These are phyloP conservation scores for Aspergillus oerlinghausenensis DNA, from an alignment of 2,329 filamentous ascomycete species.

Conservation along the genomic window DNA sequence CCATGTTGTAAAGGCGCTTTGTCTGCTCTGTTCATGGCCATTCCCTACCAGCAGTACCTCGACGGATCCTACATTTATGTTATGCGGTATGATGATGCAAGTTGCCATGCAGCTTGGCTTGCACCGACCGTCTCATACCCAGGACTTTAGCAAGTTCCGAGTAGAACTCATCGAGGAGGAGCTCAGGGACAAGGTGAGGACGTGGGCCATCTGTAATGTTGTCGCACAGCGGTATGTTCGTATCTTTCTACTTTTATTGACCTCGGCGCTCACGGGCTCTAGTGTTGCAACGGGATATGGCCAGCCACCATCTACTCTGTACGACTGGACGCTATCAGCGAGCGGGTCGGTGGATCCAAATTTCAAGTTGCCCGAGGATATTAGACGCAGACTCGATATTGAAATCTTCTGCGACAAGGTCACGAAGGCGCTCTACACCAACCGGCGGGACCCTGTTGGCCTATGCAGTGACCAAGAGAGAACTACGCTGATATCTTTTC, in stretches of 20 bases:
- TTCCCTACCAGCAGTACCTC: slow-evolving; percentile 60
- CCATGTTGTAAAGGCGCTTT: slow-evolving; percentile 60
- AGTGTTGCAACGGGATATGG: slow-evolving; percentile 66
- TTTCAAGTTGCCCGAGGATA: slow-evolving; percentile 49
- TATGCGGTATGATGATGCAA: slow-evolving; percentile 63
- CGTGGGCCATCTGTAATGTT: slow-evolving; percentile 65
- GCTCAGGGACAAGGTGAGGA: slow-evolving; percentile 59
- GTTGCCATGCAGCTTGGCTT: slow-evolving; percentile 64
- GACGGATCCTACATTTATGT: slow-evolving; percentile 61
- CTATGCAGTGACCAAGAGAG: slow-evolving; percentile 43
- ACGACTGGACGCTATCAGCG: slow-evolving; percentile 53
- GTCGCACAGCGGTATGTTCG: slow-evolving; percentile 57
- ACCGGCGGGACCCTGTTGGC: slow-evolving; percentile 51
- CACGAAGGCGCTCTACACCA: slow-evolving; percentile 53
- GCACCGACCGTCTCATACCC: slow-evolving; percentile 60
- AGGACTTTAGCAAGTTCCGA: slow-evolving; percentile 50
- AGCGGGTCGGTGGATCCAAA: slow-evolving; percentile 41
- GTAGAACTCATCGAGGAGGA: slow-evolving; percentile 57
- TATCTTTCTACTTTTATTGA: neutral
- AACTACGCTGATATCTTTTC: slow-evolving; percentile 41
- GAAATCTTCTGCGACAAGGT: slow-evolving; percentile 58
- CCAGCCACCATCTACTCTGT: slow-evolving; percentile 59
- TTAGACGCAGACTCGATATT: slow-evolving; percentile 50
- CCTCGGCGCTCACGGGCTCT: slow-evolving; percentile 2
- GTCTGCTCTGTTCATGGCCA: slow-evolving; percentile 61